A percentile compares a stretch with the other conserved stretches of the same genome.
These are phyloP conservation scores for Penicillium palitans DNA, from an alignment of 2,329 filamentous ascomycete species.

Conservation along the genomic window DNA sequence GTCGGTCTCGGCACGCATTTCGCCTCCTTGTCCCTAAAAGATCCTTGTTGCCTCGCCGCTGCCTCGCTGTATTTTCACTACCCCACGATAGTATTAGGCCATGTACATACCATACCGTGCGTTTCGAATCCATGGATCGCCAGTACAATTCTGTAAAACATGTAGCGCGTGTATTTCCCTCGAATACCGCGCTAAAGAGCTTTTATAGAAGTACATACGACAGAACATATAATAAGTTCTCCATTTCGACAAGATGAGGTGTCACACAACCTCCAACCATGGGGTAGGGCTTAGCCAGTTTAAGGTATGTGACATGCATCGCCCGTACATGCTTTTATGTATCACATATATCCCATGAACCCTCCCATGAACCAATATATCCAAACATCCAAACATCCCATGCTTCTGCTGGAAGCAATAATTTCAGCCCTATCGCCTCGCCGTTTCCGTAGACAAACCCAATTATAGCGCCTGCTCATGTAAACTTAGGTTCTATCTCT, in stretches of 20 bases:
- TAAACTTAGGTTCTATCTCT: not conserved
- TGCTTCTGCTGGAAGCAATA: not conserved
- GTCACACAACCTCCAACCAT: not conserved
- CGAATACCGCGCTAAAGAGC: too few relatives aligned
- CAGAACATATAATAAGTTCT: too few relatives aligned
- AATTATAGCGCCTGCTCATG: not conserved
- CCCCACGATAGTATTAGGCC: not conserved
- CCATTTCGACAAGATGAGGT: not conserved
- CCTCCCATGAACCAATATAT: not conserved
- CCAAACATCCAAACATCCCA: not conserved
- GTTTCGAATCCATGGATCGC: not conserved
- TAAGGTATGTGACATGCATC: not conserved
- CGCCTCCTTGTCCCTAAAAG: not conserved
- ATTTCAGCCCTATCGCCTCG: not conserved
- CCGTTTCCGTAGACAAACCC: not conserved
- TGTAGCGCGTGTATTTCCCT: not conserved
- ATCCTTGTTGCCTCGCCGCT: not conserved
- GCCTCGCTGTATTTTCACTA: not conserved
- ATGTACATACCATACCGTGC: too few relatives aligned
- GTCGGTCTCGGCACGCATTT: not conserved
- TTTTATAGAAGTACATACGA: too few relatives aligned
- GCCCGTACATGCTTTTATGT: not conserved
- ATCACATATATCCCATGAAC: not conserved
- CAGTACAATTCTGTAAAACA: not conserved
- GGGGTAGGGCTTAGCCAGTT: not conserved